Evolutionary conservation across 441 rosid genomes (phyloP).

Genomic region (Metrosideros polymorpha): DNA sequence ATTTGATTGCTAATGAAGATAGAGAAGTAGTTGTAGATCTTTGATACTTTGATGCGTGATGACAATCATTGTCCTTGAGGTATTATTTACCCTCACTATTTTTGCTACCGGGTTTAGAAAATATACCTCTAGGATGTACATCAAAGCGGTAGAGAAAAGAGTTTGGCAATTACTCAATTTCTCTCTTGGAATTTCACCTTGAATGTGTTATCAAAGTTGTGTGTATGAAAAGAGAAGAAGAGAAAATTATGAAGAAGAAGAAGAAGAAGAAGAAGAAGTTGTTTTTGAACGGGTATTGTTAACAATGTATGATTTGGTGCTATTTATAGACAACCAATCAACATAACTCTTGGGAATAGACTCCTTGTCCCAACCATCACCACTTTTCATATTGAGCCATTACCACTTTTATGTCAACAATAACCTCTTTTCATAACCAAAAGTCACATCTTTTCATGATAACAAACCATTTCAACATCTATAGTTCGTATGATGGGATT

Average conservation of each 20-base stretch:
- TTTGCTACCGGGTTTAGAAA: neutral
- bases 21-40: neutral
- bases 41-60: neutral
- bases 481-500: no score
- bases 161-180: neutral
- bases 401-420: neutral
- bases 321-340: neutral
- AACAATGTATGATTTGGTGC: neutral
- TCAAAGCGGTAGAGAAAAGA: no score
- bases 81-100: no score
- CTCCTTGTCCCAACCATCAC: neutral
- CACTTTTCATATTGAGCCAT: neutral
- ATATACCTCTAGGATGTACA: neutral
- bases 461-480: no score
- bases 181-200: neutral
- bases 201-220: neutral
- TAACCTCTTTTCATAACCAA: neutral
- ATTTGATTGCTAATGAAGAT: neutral
- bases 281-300: no score
- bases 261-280: no score
- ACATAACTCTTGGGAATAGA: no score
- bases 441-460: no score
- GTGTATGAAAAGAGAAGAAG: no score
- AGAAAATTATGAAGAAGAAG: fast-evolving
- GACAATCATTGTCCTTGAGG: neutral